These are phyloP conservation scores for Erysimum cheiri DNA, from an alignment of 441 rosid genomes.

Conservation along the genomic window DNA sequence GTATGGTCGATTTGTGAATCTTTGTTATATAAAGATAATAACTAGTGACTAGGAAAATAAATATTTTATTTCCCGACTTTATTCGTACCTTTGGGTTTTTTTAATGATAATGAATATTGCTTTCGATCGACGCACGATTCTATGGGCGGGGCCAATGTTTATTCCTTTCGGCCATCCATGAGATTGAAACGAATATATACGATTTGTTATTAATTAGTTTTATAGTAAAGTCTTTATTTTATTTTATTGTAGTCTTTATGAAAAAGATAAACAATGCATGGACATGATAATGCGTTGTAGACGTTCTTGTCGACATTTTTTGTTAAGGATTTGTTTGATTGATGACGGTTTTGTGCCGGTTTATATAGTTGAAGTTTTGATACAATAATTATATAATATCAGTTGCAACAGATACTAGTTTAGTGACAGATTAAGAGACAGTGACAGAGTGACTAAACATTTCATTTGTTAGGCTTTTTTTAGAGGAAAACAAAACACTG, in stretches of 20 bases:
- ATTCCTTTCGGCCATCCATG: conserved; percentile 37
- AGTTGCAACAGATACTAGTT: not conserved
- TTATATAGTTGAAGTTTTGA: conserved; percentile 4
- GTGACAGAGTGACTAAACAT: not conserved
- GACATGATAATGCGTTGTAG: conserved; percentile 30
- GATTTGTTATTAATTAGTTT: not conserved
- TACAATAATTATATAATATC: not conserved
- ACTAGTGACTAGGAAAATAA: not conserved
- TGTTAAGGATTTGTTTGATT: not conserved
- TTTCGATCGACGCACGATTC: conserved; percentile 25
- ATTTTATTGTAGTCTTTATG: not conserved
- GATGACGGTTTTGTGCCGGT: conserved; percentile 19
- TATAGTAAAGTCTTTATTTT: conserved; percentile 6
- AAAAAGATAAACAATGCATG: conserved; percentile 1
- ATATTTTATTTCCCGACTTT: conserved; percentile 36
- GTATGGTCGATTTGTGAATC: conserved; percentile 30
- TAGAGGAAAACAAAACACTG: no score
- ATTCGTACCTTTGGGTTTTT: no score
- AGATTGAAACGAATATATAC: not conserved
- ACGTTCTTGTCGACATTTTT: conserved; percentile 40
- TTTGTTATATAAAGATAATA: not conserved
- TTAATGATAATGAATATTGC: conserved; percentile 13
- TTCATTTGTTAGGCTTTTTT: not conserved
- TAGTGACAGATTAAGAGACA: conserved; percentile 15
- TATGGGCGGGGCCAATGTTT: conserved; percentile 24